Evolutionary conservation across 2,329 filamentous ascomycete species (phyloP).

Genomic region (Aspergillus ibericus): DNA sequence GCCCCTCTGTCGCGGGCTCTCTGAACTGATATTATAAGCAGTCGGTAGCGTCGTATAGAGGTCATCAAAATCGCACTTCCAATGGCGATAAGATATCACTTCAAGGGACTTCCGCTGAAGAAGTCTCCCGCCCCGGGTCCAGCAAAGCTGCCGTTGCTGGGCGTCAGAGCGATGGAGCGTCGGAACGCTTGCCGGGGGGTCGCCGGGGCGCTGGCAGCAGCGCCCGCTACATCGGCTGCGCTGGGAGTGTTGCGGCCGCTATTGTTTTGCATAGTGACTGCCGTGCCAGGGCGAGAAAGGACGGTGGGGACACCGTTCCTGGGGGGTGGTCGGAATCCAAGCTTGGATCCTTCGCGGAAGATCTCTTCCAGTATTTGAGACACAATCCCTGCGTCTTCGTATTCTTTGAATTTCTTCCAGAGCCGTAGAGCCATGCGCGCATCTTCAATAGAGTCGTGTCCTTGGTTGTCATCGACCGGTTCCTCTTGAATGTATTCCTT

Average conservation of each 20-base stretch:
- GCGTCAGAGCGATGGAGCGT: conserved; percentile 44
- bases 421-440: conserved; percentile 85
- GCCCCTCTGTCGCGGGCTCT: neutral
- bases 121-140: conserved; percentile 39
- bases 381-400: conserved; percentile 78
- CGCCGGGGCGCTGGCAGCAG: conserved; percentile 35
- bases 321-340: conserved; percentile 58
- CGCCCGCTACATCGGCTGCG: conserved; percentile 35
- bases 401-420: conserved; percentile 88
- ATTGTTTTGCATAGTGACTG: conserved; percentile 38
- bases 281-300: conserved; percentile 41
- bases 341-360: conserved; percentile 65
- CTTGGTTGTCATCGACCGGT: conserved; percentile 50
- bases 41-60: neutral
- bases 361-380: conserved; percentile 84
- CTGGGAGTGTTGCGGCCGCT: conserved; percentile 46
- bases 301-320: conserved; percentile 35
- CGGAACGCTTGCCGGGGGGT: conserved; percentile 46
- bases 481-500: conserved; percentile 92
- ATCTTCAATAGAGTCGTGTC: conserved; percentile 93
- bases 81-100: conserved; percentile 21
- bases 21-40: neutral
- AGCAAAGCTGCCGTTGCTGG: conserved; percentile 44
- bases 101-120: conserved; percentile 41
- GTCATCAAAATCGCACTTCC: neutral